phyloP scores from a whole-genome alignment of 352 stramenopile genomes.

The Aphanomyces euteiches region DNA sequence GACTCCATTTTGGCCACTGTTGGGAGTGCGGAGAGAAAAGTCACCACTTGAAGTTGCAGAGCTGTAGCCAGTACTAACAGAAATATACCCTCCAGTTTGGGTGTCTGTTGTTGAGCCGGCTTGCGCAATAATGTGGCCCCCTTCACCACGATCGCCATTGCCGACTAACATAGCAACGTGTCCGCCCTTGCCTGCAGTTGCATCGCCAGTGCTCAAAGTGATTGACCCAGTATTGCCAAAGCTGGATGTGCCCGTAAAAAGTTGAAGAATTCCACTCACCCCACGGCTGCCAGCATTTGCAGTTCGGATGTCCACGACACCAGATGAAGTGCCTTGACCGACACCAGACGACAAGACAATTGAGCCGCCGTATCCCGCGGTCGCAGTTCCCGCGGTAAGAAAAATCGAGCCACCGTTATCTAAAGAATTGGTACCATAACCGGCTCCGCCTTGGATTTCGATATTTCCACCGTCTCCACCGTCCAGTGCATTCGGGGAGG shows the following conservation, averaged over 20 bases:
- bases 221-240: constrained; percentile 59
- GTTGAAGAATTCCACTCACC: constrained; percentile 48
- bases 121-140: constrained; percentile 66
- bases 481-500: constrained; percentile 79
- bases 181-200: constrained; percentile 49
- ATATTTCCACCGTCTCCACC: constrained; percentile 88
- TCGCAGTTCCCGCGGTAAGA: constrained; percentile 62
- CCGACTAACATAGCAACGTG: constrained; percentile 53
- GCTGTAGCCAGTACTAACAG: constrained; percentile 55
- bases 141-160: constrained; percentile 73
- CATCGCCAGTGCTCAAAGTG: constrained; percentile 48
- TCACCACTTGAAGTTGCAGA: constrained; percentile 64
- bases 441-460: constrained; percentile 78
- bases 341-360: constrained; percentile 48
- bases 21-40: constrained; percentile 55
- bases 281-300: constrained; percentile 50
- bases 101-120: constrained; percentile 67
- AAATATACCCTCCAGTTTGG: constrained; percentile 60
- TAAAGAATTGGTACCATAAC: constrained; percentile 75
- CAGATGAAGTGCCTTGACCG: constrained; percentile 53
- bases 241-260: constrained; percentile 47
- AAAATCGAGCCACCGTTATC: constrained; percentile 86
- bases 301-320: constrained; percentile 45
- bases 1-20: constrained; percentile 50
- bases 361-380: constrained; percentile 63